Base-by-base conservation (phyloP, 2,329 filamentous ascomycete genomes). In the Curvularia verruculosa region DNA sequence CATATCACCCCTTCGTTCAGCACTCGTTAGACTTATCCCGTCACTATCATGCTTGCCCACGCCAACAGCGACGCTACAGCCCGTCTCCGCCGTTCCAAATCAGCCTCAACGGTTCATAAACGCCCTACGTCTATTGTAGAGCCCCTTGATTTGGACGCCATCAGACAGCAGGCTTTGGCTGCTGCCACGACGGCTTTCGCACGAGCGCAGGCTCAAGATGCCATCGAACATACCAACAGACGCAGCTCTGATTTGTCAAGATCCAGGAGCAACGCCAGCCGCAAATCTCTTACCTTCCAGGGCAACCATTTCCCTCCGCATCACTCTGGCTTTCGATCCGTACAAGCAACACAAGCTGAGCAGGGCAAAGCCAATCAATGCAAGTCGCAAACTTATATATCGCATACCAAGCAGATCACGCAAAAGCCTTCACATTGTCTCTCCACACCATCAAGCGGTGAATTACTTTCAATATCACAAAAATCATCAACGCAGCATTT, bases 61-160 rank as follows among this genome's bases (percentile, higher is more conserved):
- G 66, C 72, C 21, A 72, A 69, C 37, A 76, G 71, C 61, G 75
- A 77, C 58, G 71, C 73, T 24, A 71, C 70, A 45, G 71, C 66
- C 9, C 75, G 73, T 58, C 66, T 77, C 8, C 73, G 74, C 39
- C 73, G 72, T 43, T 76, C 73, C 39, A 77, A 76, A 58, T 77
- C 75, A 7, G 58, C 68, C 3, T 72, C 73, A 3, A 73, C 68
- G 1, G 67, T 70, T 19, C 71, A 70, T 41, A 69, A 69, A 41
- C 66, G 59, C 28, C 58, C 52, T 2, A 60, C 59, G 9, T 44
- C 58, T 21, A 52, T 49, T 5, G 58, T 59, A 9, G 69, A 72
- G 28, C 56, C 59, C 3, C 41, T 69, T 12, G 68, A 76, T 51
- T 67, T 67, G 1, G 66, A 69, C 19, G 53, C 69, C 6, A 67